Evolutionary conservation across 441 rosid species (phyloP), one percentile per base, ranked within the genome.

Genomic region (Erodium moschatum): DNA sequence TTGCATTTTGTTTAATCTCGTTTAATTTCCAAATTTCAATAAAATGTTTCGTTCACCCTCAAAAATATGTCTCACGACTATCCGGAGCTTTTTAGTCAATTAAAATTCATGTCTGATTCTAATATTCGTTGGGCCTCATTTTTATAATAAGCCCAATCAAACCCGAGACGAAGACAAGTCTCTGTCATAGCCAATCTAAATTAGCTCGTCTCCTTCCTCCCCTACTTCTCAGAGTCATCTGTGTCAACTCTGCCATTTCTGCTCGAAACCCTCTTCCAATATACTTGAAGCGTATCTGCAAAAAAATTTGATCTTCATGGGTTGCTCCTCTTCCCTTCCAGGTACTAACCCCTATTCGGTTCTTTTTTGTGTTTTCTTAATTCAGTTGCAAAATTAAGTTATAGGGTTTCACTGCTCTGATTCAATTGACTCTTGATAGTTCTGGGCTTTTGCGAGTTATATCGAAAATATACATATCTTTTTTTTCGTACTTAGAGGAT

Each of bases 291-390:
- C 20, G 18, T 21, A 44, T 18, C 69, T 8, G 44, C 6, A 7
- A 7, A 56, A 16, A 56, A 52, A 21, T 40, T 24, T 6, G 18
- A 31, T 69, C 48, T 18, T 72, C 69, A 92, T 90, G 97, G 98
- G 98, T 75, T 92, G 97, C 81, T 74, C 91, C 64, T 83, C 91
- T 77, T 92, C 98, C 76, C 87, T 87, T 79, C 97, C 92, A 71
- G 96, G 96, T 88, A 71, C 54, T 16, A 35, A 3, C 64, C 44
- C 44, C 9, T 73, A 74, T 54, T 71, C 66, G 8, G 21, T 1
- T n/a, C 2, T 54, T 4, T 27, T 16, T 16, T 24, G 2, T 2
- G 9, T 7, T 7, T 58, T 44, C 11, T 56, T 1, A 10, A 5
- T 67, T 9, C 19, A 15, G 19, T 31, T 18, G 16, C 29, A n/a